Percentiles rank a stretch among this genome's conserved stretches.
phyloP scores from a whole-genome alignment of 1,284 basidiomycete species.

The Ceratobasidium sp. region DNA sequence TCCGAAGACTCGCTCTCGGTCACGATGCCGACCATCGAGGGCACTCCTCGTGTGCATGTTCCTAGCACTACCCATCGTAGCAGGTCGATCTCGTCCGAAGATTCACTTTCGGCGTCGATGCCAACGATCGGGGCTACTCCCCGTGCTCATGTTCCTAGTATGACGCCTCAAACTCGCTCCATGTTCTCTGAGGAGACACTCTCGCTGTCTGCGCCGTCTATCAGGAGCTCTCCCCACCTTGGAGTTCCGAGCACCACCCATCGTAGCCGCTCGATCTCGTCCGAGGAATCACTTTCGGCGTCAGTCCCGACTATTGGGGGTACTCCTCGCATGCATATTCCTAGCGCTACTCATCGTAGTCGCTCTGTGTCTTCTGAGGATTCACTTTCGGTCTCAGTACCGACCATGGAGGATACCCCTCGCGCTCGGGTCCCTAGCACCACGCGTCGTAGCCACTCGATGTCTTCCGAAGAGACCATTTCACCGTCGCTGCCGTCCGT shows the following conservation, averaged over 20 bases:
- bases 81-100: background rate
- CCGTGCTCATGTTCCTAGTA: constrained; percentile 4
- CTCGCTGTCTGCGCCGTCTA: too few species aligned
- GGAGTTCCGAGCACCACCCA: constrained; percentile 7
- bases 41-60: background rate
- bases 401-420: too few species aligned
- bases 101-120: background rate
- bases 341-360: background rate
- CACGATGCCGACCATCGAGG: background rate
- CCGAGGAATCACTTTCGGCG: background rate
- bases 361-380: background rate
- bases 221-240: background rate
- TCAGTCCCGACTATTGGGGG: background rate
- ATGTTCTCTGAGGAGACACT: background rate
- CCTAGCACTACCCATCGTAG: constrained; percentile 24
- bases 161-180: background rate
- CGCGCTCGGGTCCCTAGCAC: background rate
- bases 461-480: constrained; percentile 4
- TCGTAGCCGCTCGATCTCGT: constrained; percentile 22
- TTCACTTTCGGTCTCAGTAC: too few species aligned
- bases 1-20: constrained; percentile 4
- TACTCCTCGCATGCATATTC: background rate
- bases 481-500: constrained; percentile 13
- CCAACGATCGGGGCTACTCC: background rate
- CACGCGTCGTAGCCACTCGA: constrained; percentile 15